A percentile compares a stretch with the other conserved stretches of the same genome.
Conservation (phyloP, 768 basidiomycete genomes). For the Phylloporus rhodoxanthus region DNA sequence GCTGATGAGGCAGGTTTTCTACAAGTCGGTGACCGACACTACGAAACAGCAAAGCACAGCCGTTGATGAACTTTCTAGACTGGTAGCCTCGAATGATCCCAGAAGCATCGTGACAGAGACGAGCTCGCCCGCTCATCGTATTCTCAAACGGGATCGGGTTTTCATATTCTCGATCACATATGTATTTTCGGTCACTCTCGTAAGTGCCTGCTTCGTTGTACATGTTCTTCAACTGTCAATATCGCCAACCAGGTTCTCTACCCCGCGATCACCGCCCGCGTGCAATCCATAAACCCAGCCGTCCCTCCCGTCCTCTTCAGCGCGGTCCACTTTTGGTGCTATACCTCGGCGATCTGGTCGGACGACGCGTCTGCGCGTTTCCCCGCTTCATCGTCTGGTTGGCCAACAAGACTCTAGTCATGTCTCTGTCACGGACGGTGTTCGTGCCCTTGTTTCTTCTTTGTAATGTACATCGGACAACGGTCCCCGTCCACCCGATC, state of each 20-base stretch:
- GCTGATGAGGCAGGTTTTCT: conserved; percentile 51
- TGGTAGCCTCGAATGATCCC: conserved; percentile 30
- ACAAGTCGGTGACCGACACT: conserved; percentile 46
- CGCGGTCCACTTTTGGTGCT: too few relatives aligned
- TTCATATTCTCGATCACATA: conserved; percentile 70
- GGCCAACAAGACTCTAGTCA: too few relatives aligned
- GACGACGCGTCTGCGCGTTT: too few relatives aligned
- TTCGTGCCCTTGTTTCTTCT: too few relatives aligned
- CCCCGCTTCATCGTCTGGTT: too few relatives aligned
- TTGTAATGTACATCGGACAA: too few relatives aligned
- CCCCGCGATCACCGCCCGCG: conserved; percentile 75
- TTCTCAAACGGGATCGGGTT: conserved; percentile 56
- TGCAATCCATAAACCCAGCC: conserved; percentile 43
- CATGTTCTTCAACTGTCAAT: neutral
- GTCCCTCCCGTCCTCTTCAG: too few relatives aligned
- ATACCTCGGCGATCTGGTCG: too few relatives aligned
- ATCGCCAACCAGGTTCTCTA: conserved; percentile 57
- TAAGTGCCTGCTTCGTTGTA: conserved; percentile 30
- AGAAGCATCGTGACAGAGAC: conserved; percentile 24
- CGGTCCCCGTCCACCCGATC: too few relatives aligned
- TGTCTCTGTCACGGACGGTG: too few relatives aligned
- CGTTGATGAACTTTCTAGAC: conserved; percentile 22
- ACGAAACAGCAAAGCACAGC: conserved; percentile 34
- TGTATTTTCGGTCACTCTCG: conserved; percentile 54
- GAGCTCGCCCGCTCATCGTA: conserved; percentile 39